Evolutionary conservation across 257 asterid species (phyloP), one percentile per base, ranked within the genome.

Genomic region (Mentha longifolia): DNA sequence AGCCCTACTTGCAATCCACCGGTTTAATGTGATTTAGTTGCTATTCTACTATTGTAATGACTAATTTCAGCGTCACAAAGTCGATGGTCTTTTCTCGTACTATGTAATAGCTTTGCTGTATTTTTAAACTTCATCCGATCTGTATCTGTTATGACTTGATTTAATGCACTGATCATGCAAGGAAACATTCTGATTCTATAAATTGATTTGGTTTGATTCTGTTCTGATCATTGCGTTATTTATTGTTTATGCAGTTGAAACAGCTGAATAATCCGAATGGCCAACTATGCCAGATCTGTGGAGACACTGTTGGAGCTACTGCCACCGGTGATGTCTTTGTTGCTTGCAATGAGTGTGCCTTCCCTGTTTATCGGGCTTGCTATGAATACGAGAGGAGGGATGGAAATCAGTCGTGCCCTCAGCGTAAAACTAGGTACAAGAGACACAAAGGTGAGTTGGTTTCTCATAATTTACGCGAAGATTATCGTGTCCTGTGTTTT

Each of bases 311-410:
- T 72, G 97, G 96, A 60, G 68, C 83, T 52, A 75, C 83, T 42
- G 83, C 80, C 33, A 80, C 13, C 75, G 98, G 97, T 17, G 96
- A 93, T 60, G 71, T 81, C 13, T 93, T 93, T 76, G 92, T 93
- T 76, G 97, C 97, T 76, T 92, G 98, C 82, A 87, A 92, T 39
- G 98, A 92, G 77, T 92, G 98, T 66, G 97, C 90, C 30, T 90
- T 90, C 79, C 98, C 98, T 9, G 96, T 90, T 70, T 92, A 96
- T 77, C 90, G 96, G 55, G 84, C 93, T 75, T 92, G 98, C 73
- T 92, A 92, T 64, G 98, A 92, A 74, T 92, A 90, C 3, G 98
- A 92, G 79, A 79, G 98, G 57, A 92, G 85, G 85, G 97, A 92
- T 76, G 98, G 97, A 57, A 90, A 86, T 76, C 97, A 87, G 77